Evolutionary conservation across 2,329 filamentous ascomycete species (phyloP).

Genomic region (Geosmithia morbida): DNA sequence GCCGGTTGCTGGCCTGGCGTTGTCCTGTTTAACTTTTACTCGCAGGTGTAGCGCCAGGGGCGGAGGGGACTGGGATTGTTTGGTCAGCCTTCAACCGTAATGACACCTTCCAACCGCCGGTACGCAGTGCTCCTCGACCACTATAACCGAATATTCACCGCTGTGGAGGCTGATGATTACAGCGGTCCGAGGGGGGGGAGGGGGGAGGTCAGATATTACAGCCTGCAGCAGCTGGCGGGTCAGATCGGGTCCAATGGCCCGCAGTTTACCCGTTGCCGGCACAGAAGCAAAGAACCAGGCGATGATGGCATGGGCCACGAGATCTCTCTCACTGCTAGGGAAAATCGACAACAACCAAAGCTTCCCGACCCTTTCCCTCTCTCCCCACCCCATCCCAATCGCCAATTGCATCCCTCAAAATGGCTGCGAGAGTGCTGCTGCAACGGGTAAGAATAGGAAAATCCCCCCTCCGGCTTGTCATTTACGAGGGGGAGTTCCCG

Average conservation of each 20-base stretch:
- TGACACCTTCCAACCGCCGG: too few relatives aligned
- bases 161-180: too few relatives aligned
- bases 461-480: neutral
- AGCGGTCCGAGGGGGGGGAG: too few relatives aligned
- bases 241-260: neutral
- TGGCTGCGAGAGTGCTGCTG: slow-evolving; percentile 46
- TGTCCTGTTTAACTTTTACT: neutral
- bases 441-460: slow-evolving; percentile 28
- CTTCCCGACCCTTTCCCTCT: neutral
- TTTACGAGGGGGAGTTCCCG: too few relatives aligned
- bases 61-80: too few relatives aligned
- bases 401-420: slow-evolving; percentile 10
- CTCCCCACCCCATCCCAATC: neutral
- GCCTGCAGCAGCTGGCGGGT: neutral
- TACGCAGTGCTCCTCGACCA: too few relatives aligned
- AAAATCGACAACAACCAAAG: neutral
- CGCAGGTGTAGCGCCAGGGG: too few relatives aligned
- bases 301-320: neutral
- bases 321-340: neutral
- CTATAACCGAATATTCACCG: too few relatives aligned
- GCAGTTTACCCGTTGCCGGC: neutral
- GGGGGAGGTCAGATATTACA: neutral
- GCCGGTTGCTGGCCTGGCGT: neutral
- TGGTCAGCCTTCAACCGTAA: too few relatives aligned
- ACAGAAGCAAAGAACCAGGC: neutral